phyloP scores from a whole-genome alignment of 2,329 filamentous ascomycete species.

The Xylaria multiplex region DNA sequence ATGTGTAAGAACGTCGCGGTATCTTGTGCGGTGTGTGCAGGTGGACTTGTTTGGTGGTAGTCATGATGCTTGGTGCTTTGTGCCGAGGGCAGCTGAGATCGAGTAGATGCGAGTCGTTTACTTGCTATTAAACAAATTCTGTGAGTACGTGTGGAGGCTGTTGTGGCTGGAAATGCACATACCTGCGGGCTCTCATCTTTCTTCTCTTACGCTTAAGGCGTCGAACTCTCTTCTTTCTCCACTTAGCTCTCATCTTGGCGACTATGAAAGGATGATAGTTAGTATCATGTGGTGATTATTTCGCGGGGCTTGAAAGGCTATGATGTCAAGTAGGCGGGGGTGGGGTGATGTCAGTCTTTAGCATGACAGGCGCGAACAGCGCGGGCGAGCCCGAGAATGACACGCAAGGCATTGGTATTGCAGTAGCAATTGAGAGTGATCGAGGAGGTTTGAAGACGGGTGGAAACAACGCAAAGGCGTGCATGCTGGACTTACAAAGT shows the following conservation, averaged over 20 bases:
- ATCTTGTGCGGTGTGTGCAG: slow-evolving; percentile 48
- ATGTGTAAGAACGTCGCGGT: slow-evolving; percentile 24
- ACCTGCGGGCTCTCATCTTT: slow-evolving; percentile 99
- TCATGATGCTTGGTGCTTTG: slow-evolving; percentile 49
- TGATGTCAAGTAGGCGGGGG: slow-evolving; percentile 29
- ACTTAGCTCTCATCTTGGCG: slow-evolving; percentile 88
- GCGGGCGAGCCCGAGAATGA: neutral
- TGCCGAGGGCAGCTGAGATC: slow-evolving; percentile 53
- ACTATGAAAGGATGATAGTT: slow-evolving; percentile 37
- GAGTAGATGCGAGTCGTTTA: slow-evolving; percentile 56
- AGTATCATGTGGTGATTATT: slow-evolving; percentile 29
- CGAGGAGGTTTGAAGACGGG: neutral
- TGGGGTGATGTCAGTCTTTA: slow-evolving; percentile 23
- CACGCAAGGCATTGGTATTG: neutral
- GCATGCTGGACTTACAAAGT: slow-evolving; percentile 43
- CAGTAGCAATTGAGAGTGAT: neutral
- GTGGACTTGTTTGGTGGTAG: slow-evolving; percentile 46
- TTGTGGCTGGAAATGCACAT: slow-evolving; percentile 56
- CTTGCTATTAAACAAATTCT: slow-evolving; percentile 48
- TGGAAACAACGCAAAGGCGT: neutral
- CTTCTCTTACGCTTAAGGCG: slow-evolving; percentile 99
- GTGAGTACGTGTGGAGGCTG: slow-evolving; percentile 6
- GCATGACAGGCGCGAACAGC: slow-evolving; percentile 9
- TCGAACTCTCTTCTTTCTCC: slow-evolving; percentile 99
- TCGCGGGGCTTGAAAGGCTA: neutral